phyloP scores from a whole-genome alignment of 1,139 yeast species.

The Nakaseomyces bracarensis region DNA sequence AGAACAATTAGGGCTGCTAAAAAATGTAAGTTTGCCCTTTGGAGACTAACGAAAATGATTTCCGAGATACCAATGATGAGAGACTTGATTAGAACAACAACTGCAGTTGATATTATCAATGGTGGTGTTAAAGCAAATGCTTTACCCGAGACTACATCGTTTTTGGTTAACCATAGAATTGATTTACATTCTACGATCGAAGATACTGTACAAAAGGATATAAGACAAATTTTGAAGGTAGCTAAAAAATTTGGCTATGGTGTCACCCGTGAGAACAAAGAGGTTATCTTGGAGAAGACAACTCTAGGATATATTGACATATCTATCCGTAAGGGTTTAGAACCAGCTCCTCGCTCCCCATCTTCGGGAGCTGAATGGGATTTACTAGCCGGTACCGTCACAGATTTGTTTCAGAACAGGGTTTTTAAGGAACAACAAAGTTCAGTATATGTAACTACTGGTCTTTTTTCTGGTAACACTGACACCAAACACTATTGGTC shows the following conservation, averaged over 20 bases:
- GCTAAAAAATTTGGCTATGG: slow-evolving; percentile 46
- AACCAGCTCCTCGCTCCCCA: slow-evolving; percentile 51
- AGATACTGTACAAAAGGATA: slow-evolving; percentile 37
- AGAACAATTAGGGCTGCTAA: slow-evolving; percentile 22
- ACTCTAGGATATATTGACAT: slow-evolving; percentile 36
- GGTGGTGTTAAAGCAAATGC: slow-evolving; percentile 67
- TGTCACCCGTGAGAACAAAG: slow-evolving; percentile 28
- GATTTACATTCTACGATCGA: slow-evolving; percentile 42
- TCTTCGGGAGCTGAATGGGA: slow-evolving; percentile 42
- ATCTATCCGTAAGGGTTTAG: slow-evolving; percentile 34
- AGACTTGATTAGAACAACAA: slow-evolving; percentile 47
- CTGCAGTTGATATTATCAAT: slow-evolving; percentile 49
- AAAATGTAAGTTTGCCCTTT: slow-evolving; percentile 14
- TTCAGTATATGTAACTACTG: slow-evolving; percentile 49
- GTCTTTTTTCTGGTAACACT: slow-evolving; percentile 71
- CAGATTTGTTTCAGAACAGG: slow-evolving; percentile 41
- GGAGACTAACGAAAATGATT: slow-evolving; percentile 25
- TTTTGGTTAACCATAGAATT: slow-evolving; percentile 48
- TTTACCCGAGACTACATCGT: slow-evolving; percentile 56
- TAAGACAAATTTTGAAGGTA: slow-evolving; percentile 35
- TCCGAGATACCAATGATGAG: slow-evolving; percentile 25
- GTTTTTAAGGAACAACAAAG: slow-evolving; percentile 25
- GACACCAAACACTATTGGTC: slow-evolving; percentile 77
- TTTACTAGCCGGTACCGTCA: slow-evolving; percentile 44
- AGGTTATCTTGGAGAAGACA: slow-evolving; percentile 21